phyloP scores from a whole-genome alignment of 805 yeast species.

The Metschnikowia rubicola region DNA sequence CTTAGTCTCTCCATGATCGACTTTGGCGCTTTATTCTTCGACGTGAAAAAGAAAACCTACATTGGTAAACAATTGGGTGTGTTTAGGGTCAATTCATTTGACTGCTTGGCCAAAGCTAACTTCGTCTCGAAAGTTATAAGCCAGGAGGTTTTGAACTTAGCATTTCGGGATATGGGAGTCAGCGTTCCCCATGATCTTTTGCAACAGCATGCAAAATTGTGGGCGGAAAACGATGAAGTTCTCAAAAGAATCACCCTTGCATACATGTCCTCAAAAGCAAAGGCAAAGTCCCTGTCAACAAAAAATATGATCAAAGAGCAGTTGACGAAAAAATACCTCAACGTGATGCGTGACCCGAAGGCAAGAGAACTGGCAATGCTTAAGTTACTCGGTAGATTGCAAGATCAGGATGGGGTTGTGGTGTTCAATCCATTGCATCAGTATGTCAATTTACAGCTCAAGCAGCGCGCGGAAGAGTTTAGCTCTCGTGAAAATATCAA shows the following conservation, averaged over 20 bases:
- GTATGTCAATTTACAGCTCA: constrained; percentile 42
- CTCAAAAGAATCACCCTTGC: constrained; percentile 38
- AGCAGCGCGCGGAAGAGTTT: constrained; percentile 37
- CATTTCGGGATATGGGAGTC: constrained; percentile 43
- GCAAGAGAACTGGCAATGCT: constrained; percentile 43
- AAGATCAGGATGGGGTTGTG: constrained; percentile 42
- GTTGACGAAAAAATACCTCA: constrained; percentile 35
- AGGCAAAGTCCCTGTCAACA: constrained; percentile 43
- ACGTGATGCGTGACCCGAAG: constrained; percentile 40
- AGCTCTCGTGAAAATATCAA: constrained; percentile 37
- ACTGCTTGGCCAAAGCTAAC: constrained; percentile 49
- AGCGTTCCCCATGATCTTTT: constrained; percentile 32
- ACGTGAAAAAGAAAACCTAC: constrained; percentile 29
- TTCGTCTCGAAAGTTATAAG: constrained; percentile 44
- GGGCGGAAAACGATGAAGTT: constrained; percentile 46
- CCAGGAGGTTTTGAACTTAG: constrained; percentile 46
- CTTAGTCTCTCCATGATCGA: constrained; percentile 36
- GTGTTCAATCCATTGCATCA: constrained; percentile 55
- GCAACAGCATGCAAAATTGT: constrained; percentile 39
- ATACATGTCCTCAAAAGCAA: constrained; percentile 37
- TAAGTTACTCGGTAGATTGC: constrained; percentile 47
- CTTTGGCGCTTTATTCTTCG: constrained; percentile 46
- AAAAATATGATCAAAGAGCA: constrained; percentile 33
- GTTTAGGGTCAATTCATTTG: constrained; percentile 48
- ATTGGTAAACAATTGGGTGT: constrained; percentile 51